Conservation (phyloP, 345 rosid genomes). For the Durio zibethinus region DNA sequence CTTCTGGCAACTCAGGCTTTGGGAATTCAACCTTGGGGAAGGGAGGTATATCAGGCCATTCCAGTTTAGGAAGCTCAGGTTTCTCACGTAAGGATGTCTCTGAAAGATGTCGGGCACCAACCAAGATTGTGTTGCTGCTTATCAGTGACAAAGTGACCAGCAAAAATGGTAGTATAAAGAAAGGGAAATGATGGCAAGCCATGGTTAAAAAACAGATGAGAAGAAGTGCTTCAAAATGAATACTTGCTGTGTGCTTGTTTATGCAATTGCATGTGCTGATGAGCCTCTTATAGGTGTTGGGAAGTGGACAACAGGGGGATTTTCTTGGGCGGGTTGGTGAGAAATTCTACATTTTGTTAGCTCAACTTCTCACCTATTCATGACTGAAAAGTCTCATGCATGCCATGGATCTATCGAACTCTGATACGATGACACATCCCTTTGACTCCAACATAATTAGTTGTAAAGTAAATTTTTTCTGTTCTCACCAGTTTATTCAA, state of each 20-base stretch:
- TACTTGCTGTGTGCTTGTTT: not conserved
- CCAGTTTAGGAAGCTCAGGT: slow-evolving; percentile 13
- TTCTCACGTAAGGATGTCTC: not conserved
- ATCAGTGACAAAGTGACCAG: not conserved
- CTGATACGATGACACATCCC: not conserved
- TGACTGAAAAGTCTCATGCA: not conserved
- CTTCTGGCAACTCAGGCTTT: slow-evolving; percentile 23
- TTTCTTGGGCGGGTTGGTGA: not conserved
- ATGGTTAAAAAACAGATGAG: not conserved
- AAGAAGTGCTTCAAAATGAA: not conserved
- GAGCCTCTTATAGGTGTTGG: slow-evolving; percentile 2
- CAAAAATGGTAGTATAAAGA: not conserved
- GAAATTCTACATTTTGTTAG: not conserved
- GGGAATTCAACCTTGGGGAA: slow-evolving; percentile 21
- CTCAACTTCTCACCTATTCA: slow-evolving; percentile 9
- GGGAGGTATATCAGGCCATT: slow-evolving; percentile 9
- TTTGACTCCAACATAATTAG: not conserved
- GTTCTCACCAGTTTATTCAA: not conserved
- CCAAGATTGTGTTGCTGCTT: not conserved
- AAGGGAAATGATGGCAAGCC: not conserved
- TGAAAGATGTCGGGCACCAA: not conserved
- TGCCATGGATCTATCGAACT: not conserved
- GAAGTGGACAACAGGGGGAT: not conserved
- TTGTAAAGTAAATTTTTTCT: not conserved
- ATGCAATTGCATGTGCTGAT: not conserved